Percentiles rank a stretch among this genome's conserved stretches.
phyloP scores from a whole-genome alignment of 306 rosid genomes.

The Nissolia schottii region DNA sequence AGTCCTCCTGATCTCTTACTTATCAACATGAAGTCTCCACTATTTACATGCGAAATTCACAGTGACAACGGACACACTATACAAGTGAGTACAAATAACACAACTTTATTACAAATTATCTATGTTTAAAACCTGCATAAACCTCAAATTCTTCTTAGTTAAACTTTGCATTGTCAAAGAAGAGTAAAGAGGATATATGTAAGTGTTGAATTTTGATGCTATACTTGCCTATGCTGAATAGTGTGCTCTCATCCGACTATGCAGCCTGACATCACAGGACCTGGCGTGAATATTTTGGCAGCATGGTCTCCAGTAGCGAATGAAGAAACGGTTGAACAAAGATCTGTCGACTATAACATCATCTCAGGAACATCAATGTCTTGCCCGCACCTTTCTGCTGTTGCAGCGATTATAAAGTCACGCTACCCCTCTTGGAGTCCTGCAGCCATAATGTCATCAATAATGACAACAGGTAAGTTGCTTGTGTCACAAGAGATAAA shows the following conservation, averaged over 20 bases:
- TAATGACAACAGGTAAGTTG: conserved; percentile 53
- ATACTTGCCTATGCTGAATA: background rate
- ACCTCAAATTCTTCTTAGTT: background rate
- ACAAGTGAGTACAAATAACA: too few relatives aligned
- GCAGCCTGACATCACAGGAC: conserved; percentile 70
- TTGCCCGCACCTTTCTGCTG: conserved; percentile 58
- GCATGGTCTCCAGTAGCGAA: conserved; percentile 68
- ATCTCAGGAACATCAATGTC: conserved; percentile 70
- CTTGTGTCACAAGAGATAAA: background rate
- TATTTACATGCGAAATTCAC: too few relatives aligned
- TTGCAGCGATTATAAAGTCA: conserved; percentile 54
- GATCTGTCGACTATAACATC: conserved; percentile 52
- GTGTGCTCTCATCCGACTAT: conserved; percentile 8
- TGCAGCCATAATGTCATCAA: conserved; percentile 64
- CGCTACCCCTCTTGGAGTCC: conserved; percentile 56
- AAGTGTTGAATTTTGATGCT: background rate
- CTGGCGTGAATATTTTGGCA: conserved; percentile 66
- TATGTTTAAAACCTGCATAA: background rate
- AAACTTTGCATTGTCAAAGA: background rate
- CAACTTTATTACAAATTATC: too few relatives aligned
- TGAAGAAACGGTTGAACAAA: conserved; percentile 36
- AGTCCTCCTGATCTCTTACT: too few relatives aligned
- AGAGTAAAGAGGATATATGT: background rate
- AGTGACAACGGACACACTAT: too few relatives aligned
- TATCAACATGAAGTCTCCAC: too few relatives aligned